Evolutionary conservation across 768 basidiomycete species (phyloP).

Genomic region (Coprinellus micaceus): DNA sequence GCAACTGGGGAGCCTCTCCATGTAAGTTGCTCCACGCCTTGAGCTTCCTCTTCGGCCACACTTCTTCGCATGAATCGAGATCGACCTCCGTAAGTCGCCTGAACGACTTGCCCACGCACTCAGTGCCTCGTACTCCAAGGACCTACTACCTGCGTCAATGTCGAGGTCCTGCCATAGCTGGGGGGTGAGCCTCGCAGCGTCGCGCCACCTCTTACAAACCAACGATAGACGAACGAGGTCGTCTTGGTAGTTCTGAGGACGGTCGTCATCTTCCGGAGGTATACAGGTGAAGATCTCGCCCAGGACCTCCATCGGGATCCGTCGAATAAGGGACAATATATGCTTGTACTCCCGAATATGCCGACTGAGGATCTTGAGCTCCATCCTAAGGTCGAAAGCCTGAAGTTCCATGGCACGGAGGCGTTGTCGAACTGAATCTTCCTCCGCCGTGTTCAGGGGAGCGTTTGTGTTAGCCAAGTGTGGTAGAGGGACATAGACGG

Average conservation of each 20-base stretch:
- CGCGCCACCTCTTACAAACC: not conserved
- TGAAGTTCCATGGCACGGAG: not conserved
- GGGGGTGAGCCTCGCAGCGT: not conserved
- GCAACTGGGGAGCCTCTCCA: too few relatives aligned
- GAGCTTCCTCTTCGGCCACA: too few relatives aligned
- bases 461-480: too few relatives aligned
- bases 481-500: too few relatives aligned
- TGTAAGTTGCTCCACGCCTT: too few relatives aligned
- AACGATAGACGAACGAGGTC: not conserved
- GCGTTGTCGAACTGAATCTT: too few relatives aligned
- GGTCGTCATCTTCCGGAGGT: not conserved
- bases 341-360: not conserved
- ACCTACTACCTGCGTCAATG: not conserved
- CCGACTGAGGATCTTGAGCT: not conserved
- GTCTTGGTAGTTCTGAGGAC: too few relatives aligned
- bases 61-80: too few relatives aligned
- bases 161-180: not conserved
- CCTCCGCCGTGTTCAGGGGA: too few relatives aligned
- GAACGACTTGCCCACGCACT: not conserved
- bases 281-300: not conserved
- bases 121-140: not conserved
- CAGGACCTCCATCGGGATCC: not conserved
- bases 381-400: not conserved
- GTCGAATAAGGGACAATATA: not conserved
- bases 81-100: not conserved